phyloP scores from a whole-genome alignment of 225 moss, liverwort and hornwort species.

The Polytrichum commune region DNA sequence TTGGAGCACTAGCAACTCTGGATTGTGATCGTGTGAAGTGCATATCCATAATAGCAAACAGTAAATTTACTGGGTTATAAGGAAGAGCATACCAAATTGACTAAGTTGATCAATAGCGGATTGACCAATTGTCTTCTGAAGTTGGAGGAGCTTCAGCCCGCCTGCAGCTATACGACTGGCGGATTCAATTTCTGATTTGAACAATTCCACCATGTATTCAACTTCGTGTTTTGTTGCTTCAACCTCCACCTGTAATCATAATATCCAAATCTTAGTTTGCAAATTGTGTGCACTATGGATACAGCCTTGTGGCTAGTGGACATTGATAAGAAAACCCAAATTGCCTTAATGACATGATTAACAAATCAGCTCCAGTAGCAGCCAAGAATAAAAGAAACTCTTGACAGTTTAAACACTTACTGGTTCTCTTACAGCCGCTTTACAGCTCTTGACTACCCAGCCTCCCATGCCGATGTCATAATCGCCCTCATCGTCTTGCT shows the following conservation, averaged over 20 bases:
- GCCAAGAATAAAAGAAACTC: too few relatives aligned
- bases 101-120: constrained; percentile 96
- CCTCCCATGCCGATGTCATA: constrained; percentile 65
- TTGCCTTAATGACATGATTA: too few relatives aligned
- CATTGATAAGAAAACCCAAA: too few relatives aligned
- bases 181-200: constrained; percentile 84
- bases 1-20: too few relatives aligned
- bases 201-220: constrained; percentile 78
- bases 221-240: constrained; percentile 88
- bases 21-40: too few relatives aligned
- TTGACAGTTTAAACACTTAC: constrained; percentile 32
- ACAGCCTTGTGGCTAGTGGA: too few relatives aligned
- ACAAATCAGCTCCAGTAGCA: too few relatives aligned
- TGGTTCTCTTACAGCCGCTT: constrained; percentile 85
- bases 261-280: too few relatives aligned
- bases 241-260: constrained; percentile 67
- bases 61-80: not conserved
- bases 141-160: constrained; percentile 74
- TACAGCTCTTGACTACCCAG: constrained; percentile 86
- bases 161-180: constrained; percentile 93
- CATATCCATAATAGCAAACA: not conserved
- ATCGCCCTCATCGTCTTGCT: constrained; percentile 54
- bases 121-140: constrained; percentile 86
- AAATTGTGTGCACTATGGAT: too few relatives aligned
- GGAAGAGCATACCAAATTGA: constrained; percentile 59